Evolutionary conservation across 306 rosid genomes (phyloP), one percentile per base, ranked within the genome.

Genomic region (Quercus glauca): DNA sequence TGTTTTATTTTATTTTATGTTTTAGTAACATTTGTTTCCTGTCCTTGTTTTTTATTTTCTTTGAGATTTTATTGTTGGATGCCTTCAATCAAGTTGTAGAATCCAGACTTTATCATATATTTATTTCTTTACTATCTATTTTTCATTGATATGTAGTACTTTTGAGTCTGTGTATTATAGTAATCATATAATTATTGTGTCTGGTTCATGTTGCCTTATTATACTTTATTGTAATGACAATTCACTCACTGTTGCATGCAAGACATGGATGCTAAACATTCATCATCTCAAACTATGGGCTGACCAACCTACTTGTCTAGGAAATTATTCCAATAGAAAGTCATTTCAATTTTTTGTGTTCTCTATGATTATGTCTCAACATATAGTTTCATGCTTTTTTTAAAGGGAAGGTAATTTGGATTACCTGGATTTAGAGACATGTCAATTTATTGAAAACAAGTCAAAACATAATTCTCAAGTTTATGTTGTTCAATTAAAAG

Each of bases 21-120:
- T 28, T 78, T 73, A 20, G 51, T 75, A 45, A 55, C 23, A 73
- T 67, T 73, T 85, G 78, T 31, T 25, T 18, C 59, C 64, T 59
- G 29, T 49, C 37, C 56, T 55, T 4, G 71, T 6, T 31, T 67
- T 33, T 15, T 10, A 4, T 71, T 10, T 60, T 21, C 57, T 71
- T 33, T 53, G 37, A 52, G 57, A 69, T 15, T 29, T 71, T 72
- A 63, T 70, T 45, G 67, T 69, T 59, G 69, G 51, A 33, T 8
- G 18, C 26, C 69, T 64, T 31, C 4, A 53, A 25, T 12, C 5
- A 72, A 51, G 26, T 26, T 15, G 11, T 52, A 69, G 53, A 45
- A 67, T 5, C n/a, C 15, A 8, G 45, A 29, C 25, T 67, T 20
- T 3, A 15, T 67, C n/a, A 3, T 31, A 17, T 31, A 29, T 31